A percentile compares a stretch with the other conserved stretches of the same genome.
phyloP scores from a whole-genome alignment of 2,329 filamentous ascomycete genomes.

The Lasiodiplodia theobromae region DNA sequence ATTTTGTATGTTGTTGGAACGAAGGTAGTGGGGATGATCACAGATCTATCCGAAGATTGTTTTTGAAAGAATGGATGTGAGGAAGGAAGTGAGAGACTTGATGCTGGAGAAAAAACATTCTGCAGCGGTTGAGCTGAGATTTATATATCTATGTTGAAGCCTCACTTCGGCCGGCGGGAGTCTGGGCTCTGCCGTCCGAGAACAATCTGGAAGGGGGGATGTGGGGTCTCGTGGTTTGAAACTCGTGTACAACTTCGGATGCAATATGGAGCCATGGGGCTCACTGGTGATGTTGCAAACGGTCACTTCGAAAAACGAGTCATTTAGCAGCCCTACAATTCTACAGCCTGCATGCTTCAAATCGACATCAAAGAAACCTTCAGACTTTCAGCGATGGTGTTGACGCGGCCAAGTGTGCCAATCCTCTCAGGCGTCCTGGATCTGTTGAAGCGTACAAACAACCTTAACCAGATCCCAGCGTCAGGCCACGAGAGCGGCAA shows the following conservation, averaged over 20 bases:
- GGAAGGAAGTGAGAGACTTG: constrained; percentile 17
- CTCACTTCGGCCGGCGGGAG: neutral
- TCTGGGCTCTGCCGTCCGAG: neutral
- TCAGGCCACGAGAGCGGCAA: neutral
- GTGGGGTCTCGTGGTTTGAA: constrained; percentile 24
- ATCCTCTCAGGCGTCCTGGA: neutral
- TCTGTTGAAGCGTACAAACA: constrained; percentile 18
- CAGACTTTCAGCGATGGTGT: neutral
- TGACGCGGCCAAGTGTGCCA: constrained; percentile 4
- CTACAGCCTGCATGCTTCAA: neutral
- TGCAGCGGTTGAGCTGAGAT: neutral
- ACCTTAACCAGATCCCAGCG: constrained; percentile 13
- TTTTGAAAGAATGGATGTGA: constrained; percentile 24
- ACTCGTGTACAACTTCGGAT: neutral
- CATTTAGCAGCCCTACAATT: neutral
- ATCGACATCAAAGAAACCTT: neutral
- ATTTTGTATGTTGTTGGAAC: constrained; percentile 25
- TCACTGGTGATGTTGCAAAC: neutral
- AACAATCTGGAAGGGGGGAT: constrained; percentile 20
- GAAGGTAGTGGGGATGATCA: constrained; percentile 24
- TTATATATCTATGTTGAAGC: constrained; percentile 10
- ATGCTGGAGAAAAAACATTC: constrained; percentile 11
- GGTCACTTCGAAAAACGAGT: neutral
- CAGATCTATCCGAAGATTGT: constrained; percentile 21
- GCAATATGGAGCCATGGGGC: neutral